phyloP scores from a whole-genome alignment of 768 basidiomycete genomes.

The Ramaria sp. region DNA sequence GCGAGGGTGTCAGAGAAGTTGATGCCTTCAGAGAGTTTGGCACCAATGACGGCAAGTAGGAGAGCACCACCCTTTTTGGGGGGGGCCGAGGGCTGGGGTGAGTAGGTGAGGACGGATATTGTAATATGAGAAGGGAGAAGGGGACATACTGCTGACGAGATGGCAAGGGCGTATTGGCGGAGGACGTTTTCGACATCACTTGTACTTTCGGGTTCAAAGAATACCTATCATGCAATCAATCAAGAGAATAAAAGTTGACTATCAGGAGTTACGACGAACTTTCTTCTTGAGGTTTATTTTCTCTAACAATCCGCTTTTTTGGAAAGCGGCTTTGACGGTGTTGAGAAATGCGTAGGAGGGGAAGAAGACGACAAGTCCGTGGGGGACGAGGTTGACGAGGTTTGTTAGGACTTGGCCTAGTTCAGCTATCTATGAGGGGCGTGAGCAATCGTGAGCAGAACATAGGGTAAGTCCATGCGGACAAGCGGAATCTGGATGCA shows the following conservation, averaged over 20 bases:
- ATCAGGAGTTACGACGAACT: slow-evolving; percentile 28
- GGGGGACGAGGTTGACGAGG: slow-evolving; percentile 64
- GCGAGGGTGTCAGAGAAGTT: slow-evolving; percentile 73
- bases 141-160: slow-evolving; percentile 7
- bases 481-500: slow-evolving; percentile 6
- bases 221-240: slow-evolving; percentile 42
- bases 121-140: neutral
- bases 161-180: slow-evolving; percentile 56
- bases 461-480: slow-evolving; percentile 7
- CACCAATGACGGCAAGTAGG: slow-evolving; percentile 90
- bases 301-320: slow-evolving; percentile 44
- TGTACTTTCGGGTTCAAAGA: slow-evolving; percentile 75
- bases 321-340: slow-evolving; percentile 57
- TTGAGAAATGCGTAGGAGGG: slow-evolving; percentile 84
- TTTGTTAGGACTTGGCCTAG: slow-evolving; percentile 81
- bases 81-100: neutral
- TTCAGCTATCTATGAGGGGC: slow-evolving; percentile 51
- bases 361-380: slow-evolving; percentile 88
- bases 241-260: neutral
- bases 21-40: slow-evolving; percentile 91
- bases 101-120: slow-evolving; percentile 8
- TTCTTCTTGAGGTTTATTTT: slow-evolving; percentile 65
- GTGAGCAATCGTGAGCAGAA: neutral
- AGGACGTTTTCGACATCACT: slow-evolving; percentile 65
- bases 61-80: slow-evolving; percentile 48